Evolutionary conservation across 2,329 filamentous ascomycete species (phyloP).

Genomic region (Alternaria sp.): DNA sequence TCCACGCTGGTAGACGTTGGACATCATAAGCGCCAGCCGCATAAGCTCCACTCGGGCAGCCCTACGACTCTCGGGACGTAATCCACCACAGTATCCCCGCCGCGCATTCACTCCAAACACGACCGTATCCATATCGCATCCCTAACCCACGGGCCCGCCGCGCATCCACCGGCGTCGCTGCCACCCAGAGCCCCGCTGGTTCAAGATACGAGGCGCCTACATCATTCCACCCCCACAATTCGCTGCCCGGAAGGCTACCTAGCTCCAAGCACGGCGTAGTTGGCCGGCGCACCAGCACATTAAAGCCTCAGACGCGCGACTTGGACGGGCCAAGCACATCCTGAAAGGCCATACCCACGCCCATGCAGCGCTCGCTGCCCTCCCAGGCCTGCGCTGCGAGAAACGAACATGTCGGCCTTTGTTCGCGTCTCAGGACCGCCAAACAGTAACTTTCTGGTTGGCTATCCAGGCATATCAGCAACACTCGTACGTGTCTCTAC

Average conservation of each 20-base stretch:
- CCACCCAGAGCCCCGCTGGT: constrained; percentile 34
- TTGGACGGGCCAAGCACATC: constrained; percentile 14
- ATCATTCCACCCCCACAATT: constrained; percentile 31
- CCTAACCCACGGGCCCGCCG: constrained; percentile 18
- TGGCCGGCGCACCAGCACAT: constrained; percentile 16
- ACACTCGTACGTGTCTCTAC: constrained; percentile 76
- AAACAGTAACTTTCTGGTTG: constrained; percentile 95
- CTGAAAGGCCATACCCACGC: constrained; percentile 30
- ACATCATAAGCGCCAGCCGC: constrained; percentile 15
- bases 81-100: constrained; percentile 20
- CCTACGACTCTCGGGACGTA: constrained; percentile 22
- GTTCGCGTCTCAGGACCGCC: constrained; percentile 97
- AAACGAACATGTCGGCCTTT: constrained; percentile 68
- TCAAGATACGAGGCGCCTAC: constrained; percentile 25
- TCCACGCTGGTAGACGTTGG: constrained; percentile 3
- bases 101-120: constrained; percentile 18
- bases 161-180: constrained; percentile 18
- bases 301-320: constrained; percentile 17
- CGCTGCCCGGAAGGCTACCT: constrained; percentile 34
- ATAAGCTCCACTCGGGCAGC: constrained; percentile 15
- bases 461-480: constrained; percentile 97
- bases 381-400: constrained; percentile 48
- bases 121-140: constrained; percentile 9
- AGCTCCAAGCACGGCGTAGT: constrained; percentile 22
- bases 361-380: constrained; percentile 48